Evolutionary conservation across 306 rosid species (phyloP).

Genomic region (Spatholobus suberectus): DNA sequence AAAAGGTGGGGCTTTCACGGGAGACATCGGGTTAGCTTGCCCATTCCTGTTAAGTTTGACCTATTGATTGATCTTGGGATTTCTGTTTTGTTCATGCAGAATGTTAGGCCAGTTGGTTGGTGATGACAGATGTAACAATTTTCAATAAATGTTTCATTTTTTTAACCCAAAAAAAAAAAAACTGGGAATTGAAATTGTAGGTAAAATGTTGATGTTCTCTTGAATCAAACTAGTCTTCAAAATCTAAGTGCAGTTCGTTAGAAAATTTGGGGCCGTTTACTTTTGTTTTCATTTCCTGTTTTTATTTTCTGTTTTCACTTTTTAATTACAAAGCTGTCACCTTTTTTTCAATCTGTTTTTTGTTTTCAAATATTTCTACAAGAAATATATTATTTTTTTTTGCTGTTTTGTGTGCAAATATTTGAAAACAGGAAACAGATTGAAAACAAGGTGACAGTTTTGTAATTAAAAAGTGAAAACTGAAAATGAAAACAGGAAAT

Average conservation of each 20-base stretch:
- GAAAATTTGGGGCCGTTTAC: no score
- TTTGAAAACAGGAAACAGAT: no score
- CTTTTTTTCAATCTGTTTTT: no score
- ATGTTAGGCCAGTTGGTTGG: not conserved
- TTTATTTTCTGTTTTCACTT: no score
- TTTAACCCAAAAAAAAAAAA: not conserved
- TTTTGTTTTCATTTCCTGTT: no score
- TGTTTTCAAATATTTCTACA: no score
- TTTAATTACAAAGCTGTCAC: no score
- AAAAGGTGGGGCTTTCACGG: slow-evolving; percentile 95
- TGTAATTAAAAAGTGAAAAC: no score
- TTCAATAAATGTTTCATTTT: not conserved
- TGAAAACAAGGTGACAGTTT: no score
- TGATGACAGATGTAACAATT: not conserved
- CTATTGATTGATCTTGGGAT: not conserved
- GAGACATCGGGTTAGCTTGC: slow-evolving; percentile 88
- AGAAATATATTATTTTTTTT: no score
- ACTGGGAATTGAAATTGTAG: not conserved
- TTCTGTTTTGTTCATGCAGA: not conserved
- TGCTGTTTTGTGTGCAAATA: no score
- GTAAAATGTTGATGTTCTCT: not conserved
- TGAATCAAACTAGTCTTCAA: not conserved
- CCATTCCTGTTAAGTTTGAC: slow-evolving; percentile 26
- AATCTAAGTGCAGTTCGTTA: not conserved
- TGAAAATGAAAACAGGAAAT: no score